Base-by-base conservation (phyloP, 192 early-diverging fungal genomes). In the Cetraspora pellucida region DNA sequence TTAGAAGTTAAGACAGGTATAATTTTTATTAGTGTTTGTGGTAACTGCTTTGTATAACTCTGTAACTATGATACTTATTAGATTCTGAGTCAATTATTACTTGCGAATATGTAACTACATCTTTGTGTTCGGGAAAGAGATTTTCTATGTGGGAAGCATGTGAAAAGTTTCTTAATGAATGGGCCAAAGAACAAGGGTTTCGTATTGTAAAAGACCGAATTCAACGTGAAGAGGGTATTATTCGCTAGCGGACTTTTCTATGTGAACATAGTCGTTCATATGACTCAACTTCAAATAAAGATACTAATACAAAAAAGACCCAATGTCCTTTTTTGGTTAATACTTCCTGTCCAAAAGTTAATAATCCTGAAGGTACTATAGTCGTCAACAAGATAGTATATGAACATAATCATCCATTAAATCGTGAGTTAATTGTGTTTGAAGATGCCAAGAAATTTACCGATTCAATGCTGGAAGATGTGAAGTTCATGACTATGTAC, bases 121-220 rank as follows among this genome's bases (percentile, higher is more conserved):
- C 30, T 28, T 64, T 64, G 28, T 64, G 10, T 30, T 64, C 30
- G 17, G 30, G 63, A 30, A 64, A 64, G 13, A 31, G 17, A 64
- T 64, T 64, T 64, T 3, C 25, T 19, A 28, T 28, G 31, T 64
- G 63, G 63, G 37, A 64, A 19, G 37, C 25, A 16, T 64, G 63
- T 44, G 63, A 64, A 64, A 64, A 2, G 10, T 64, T 64, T 43
- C n/a, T 64, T 64, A 64, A 64, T 43, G 1, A 64, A 31, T 64
- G 37, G 27, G 28, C 28, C 30, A 64, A 64, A 64, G 28, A 8
- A 64, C 63, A 64, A 64, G 30, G 63, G 13, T 64, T 64, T 64
- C 28, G 30, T 64, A 64, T 64, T 30, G 63, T 64, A 30, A 64
- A 64, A 4, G 63, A 64, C 19, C 28, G 63, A 10, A 28, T 64